Evolutionary conservation across 805 yeast species (phyloP), one percentile per base, ranked within the genome.

Genomic region (Spathaspora arborariae): DNA sequence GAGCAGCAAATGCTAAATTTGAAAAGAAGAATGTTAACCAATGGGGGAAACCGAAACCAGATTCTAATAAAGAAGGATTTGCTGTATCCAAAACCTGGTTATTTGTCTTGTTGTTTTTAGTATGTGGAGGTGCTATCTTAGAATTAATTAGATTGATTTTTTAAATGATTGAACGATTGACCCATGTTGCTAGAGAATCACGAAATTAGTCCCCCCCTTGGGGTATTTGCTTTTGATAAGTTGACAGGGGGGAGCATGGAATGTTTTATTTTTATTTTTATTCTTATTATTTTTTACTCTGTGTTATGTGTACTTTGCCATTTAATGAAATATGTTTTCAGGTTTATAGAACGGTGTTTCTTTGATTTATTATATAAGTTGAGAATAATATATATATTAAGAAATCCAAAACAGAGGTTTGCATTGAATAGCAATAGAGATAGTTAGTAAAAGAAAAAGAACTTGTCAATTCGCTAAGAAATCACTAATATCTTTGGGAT

Each of bases 1-100:
- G 91, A 68, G 74, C 79, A 45, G 96, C 96, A n/a, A 91, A 91
- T 66, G 79, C 78, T 58, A 87, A 84, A 63, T 92, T 82, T 65
- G 88, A 86, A 57, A 86, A 84, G 66, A 77, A 74, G 56, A 82
- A 84, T 54, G 86, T 82, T 58, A 76, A 77, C 53, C 83, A 84
- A 62, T 83, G 79, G 72, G 97, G 97, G 46, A 84, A 84, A 70
- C 80, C 84, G 41, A 81, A 79, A 56, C 63, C 69, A 11, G 64
- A 55, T 38, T 59, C 60, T 38, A 64, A 64, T 19, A 70, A 72
- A 50, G 62, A 63, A 21, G 67, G 72, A 48, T 65, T 73, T 27
- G 84, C 90, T 5, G 60, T 85, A 40, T 78, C 89, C 42, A 82
- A 69, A 59, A 62, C 76, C 13, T 87, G 96, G 95, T 60, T 87